Base-by-base conservation (phyloP, 2,329 filamentous ascomycete species). In the Phaeosphaeriaceae sp. region DNA sequence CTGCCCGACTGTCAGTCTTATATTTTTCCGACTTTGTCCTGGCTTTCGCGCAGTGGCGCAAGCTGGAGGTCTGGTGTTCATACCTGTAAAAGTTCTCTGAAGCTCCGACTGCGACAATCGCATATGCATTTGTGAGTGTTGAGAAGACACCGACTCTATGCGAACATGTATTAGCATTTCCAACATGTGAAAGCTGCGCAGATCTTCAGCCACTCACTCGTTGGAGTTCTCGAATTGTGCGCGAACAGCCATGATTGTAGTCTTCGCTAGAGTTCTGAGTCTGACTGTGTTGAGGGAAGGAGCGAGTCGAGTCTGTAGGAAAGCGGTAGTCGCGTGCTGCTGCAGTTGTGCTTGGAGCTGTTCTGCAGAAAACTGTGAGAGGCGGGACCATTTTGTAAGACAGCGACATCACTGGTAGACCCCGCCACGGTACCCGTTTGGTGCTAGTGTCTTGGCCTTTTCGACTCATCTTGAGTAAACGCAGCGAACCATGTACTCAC, bases 81-180 rank as follows among this genome's bases (percentile, higher is more conserved):
- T 78, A 90, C 88, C 88, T 94, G 89, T 98, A 98, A 82, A 99
- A 99, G 87, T 98, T 98, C 85, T 97, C 94, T 76, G 93, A 97
- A 72, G 92, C 94, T 76, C 95, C 95, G 68, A 97, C 88, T 66
- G 94, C 94, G 71, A 97, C 93, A 73, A 99, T 86, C 71, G 94
- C 93, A 81, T 97, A 99, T 60, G 93, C 94, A 83, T 99, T 99
- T 70, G 95, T 99, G 78, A 99, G 91, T 63, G 93, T 97, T 61
- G 94, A 83, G 81, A 99, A 99, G 77, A 98, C 95, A 79, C 95
- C 95, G 77, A 99, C 92, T 83, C 94, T 97, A 74, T 30, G 54
- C 51, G 51, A 56, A 47, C 51, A 52, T 11, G 22, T 17, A 60
- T 70, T 51, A 71, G 66, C 49, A 61, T 46, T 17, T 21, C n/a